phyloP scores from a whole-genome alignment of 129 eudicot genomes.

The Saposhnikovia divaricata region DNA sequence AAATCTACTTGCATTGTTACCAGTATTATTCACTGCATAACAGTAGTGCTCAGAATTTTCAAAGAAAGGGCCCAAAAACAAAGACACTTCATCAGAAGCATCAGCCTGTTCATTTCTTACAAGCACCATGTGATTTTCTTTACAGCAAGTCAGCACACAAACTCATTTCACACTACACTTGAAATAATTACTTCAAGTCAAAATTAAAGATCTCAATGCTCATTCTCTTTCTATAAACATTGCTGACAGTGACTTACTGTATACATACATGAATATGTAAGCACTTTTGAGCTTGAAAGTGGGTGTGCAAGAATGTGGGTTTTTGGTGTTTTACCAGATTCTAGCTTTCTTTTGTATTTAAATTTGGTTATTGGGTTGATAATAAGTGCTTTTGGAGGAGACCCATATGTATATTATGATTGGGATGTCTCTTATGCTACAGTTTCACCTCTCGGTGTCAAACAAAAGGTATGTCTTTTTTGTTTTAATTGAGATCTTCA shows the following conservation, averaged over 20 bases:
- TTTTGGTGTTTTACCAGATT: not conserved
- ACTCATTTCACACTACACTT: not conserved
- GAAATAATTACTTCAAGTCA: not conserved
- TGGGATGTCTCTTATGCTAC: constrained; percentile 87
- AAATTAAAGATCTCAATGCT: constrained; percentile 6
- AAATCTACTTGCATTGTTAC: not conserved
- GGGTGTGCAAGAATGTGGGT: not conserved
- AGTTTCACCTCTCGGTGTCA: constrained; percentile 84
- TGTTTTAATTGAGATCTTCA: constrained; percentile 9
- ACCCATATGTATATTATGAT: constrained; percentile 79
- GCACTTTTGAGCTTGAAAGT: not conserved
- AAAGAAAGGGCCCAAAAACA: not conserved
- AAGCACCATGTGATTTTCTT: not conserved
- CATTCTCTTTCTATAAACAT: not conserved
- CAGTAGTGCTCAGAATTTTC: not conserved
- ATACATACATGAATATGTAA: not conserved
- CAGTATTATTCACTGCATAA: not conserved
- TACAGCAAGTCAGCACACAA: not conserved
- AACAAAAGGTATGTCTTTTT: constrained; percentile 61
- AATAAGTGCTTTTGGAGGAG: constrained; percentile 44
- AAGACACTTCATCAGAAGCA: not conserved
- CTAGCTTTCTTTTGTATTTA: constrained; percentile 12
- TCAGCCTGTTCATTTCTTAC: not conserved
- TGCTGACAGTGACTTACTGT: not conserved
- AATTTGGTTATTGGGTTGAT: constrained; percentile 29